Evolutionary conservation across 73 alveolate species (phyloP).

Genomic region (Paramecium tetraurelia): DNA sequence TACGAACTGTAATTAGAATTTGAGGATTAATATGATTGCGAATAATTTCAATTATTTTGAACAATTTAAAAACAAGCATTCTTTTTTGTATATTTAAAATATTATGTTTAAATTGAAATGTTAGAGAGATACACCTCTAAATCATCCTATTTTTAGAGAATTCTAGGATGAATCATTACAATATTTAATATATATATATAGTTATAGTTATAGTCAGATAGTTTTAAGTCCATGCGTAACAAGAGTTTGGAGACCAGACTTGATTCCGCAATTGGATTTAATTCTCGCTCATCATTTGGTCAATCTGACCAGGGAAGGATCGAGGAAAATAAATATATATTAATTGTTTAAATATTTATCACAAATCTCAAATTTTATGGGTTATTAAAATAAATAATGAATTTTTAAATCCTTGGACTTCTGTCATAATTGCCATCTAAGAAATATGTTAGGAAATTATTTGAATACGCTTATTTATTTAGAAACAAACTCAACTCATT

Average conservation of each 20-base stretch:
- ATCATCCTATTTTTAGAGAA: not conserved
- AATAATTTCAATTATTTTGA: not conserved
- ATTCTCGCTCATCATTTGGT: constrained; percentile 46
- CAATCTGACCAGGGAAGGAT: constrained; percentile 58
- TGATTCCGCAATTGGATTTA: constrained; percentile 42
- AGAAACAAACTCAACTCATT: constrained; percentile 3
- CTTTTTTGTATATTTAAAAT: not conserved
- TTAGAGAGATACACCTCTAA: not conserved
- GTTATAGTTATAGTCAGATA: not conserved
- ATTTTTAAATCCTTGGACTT: not conserved
- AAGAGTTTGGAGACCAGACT: constrained; percentile 52
- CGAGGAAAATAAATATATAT: not conserved
- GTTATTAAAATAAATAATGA: not conserved
- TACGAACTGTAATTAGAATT: not conserved
- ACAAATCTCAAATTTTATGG: constrained; percentile 29
- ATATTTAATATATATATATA: not conserved
- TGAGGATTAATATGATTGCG: not conserved
- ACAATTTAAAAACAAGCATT: not conserved
- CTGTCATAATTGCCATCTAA: not conserved
- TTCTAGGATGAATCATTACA: not conserved
- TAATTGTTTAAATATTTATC: not conserved
- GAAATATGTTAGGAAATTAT: not conserved
- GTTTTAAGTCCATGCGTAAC: constrained; percentile 51
- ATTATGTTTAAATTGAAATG: not conserved
- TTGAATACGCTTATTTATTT: constrained; percentile 39